Conservation (phyloP, 1,284 basidiomycete species). For the Ceratobasidium sp. region DNA sequence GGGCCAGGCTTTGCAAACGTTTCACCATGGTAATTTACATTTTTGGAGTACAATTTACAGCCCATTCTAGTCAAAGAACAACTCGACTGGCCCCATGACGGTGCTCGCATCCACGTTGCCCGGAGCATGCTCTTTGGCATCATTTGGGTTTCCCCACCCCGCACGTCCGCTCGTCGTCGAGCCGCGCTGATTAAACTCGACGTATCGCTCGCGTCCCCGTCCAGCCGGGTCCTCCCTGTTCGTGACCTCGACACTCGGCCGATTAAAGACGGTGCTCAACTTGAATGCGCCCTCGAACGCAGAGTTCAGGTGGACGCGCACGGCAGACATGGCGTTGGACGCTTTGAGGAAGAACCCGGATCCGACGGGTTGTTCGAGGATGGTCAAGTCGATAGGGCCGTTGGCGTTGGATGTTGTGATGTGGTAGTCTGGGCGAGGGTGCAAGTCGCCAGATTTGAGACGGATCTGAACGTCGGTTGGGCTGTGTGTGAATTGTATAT, state of each 20-base stretch:
- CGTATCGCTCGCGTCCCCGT: slow-evolving; percentile 2
- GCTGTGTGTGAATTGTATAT: neutral
- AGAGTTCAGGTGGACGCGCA: slow-evolving; percentile 8
- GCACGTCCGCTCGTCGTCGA: neutral
- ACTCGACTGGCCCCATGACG: slow-evolving; percentile 1
- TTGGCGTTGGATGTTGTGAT: slow-evolving; percentile 5
- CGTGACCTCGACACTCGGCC: slow-evolving; percentile 7
- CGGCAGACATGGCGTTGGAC: neutral
- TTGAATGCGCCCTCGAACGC: slow-evolving; percentile 31
- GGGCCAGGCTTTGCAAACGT: neutral
- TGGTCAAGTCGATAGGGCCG: neutral
- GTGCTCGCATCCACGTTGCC: slow-evolving; percentile 5
- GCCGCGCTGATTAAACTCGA: neutral
- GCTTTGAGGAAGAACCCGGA: slow-evolving; percentile 25
- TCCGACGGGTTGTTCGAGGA: slow-evolving; percentile 12
- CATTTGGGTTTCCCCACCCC: neutral
- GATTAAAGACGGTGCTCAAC: neutral
- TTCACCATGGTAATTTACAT: neutral
- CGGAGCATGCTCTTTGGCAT: slow-evolving; percentile 17
- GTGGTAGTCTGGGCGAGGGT: slow-evolving; percentile 19
- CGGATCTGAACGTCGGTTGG: slow-evolving; percentile 3
- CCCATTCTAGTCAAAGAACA: slow-evolving; percentile 24
- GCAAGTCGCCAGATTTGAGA: slow-evolving; percentile 28
- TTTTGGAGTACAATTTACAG: neutral
- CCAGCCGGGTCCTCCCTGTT: slow-evolving; percentile 30